Evolutionary conservation across 306 rosid genomes (phyloP).

Genomic region (Begonia fuchsioides): DNA sequence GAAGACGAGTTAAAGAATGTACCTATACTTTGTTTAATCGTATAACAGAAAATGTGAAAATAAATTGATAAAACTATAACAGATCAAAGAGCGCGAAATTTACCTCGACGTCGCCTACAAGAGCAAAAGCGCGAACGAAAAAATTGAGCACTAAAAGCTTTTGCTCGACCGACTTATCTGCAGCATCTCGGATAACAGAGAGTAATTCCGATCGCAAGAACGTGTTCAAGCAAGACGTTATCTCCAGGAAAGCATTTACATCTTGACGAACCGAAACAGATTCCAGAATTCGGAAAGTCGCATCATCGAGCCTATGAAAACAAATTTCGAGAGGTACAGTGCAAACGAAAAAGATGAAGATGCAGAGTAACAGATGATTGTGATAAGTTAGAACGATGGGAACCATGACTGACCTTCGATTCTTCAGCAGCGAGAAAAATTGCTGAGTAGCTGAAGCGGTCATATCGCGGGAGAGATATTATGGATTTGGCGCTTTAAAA

Average conservation of each 20-base stretch:
- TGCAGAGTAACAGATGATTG: constrained; percentile 3
- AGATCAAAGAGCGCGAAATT: neutral
- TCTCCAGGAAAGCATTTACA: constrained; percentile 31
- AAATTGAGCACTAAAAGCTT: constrained; percentile 63
- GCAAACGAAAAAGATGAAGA: neutral
- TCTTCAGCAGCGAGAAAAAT: constrained; percentile 30
- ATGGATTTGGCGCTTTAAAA: constrained; percentile 7
- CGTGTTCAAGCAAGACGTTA: constrained; percentile 29
- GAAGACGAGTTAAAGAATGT: too few species aligned
- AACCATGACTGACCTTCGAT: constrained; percentile 27
- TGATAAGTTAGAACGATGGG: neutral
- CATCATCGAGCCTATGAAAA: constrained; percentile 27
- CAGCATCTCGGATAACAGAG: constrained; percentile 25
- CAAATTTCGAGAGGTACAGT: neutral
- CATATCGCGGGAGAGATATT: constrained; percentile 30
- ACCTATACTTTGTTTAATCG: too few species aligned
- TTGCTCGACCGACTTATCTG: constrained; percentile 30
- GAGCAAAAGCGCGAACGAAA: constrained; percentile 53
- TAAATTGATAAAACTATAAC: neutral
- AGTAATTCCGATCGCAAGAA: constrained; percentile 41
- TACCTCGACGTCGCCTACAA: constrained; percentile 61
- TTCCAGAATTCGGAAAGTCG: constrained; percentile 37
- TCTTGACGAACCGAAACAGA: constrained; percentile 39
- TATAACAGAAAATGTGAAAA: too few species aligned
- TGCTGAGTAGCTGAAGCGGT: constrained; percentile 20